Evolutionary conservation across 2,329 filamentous ascomycete species (phyloP).

Genomic region (Aspergillus sp.): DNA sequence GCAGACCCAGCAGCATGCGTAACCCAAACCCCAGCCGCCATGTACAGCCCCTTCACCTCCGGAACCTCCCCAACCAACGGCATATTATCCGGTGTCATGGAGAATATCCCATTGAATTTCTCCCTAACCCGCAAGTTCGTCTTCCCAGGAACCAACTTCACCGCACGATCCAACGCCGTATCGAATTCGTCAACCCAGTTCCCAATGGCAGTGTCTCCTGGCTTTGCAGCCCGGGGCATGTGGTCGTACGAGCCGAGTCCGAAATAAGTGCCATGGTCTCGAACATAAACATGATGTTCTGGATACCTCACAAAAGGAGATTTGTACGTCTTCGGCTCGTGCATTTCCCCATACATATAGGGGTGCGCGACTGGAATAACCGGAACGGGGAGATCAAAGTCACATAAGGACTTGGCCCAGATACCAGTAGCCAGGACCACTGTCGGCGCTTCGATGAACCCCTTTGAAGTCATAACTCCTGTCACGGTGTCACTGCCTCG

Average conservation of each 20-base stretch:
- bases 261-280: slow-evolving; percentile 33
- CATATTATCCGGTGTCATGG: slow-evolving; percentile 37
- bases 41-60: slow-evolving; percentile 24
- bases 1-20: slow-evolving; percentile 36
- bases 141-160: slow-evolving; percentile 20
- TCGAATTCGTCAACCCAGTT: slow-evolving; percentile 26
- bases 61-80: slow-evolving; percentile 31
- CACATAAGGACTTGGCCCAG: slow-evolving; percentile 27
- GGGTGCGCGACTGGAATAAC: slow-evolving; percentile 37
- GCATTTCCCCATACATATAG: slow-evolving; percentile 31
- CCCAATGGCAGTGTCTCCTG: slow-evolving; percentile 19
- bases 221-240: slow-evolving; percentile 20
- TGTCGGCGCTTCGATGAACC: slow-evolving; percentile 11
- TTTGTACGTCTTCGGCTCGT: slow-evolving; percentile 18
- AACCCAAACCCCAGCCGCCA: slow-evolving; percentile 38
- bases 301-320: slow-evolving; percentile 37
- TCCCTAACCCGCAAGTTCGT: slow-evolving; percentile 13
- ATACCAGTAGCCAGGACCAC: slow-evolving; percentile 32
- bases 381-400: slow-evolving; percentile 27
- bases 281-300: slow-evolving; percentile 35
- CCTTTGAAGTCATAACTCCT: slow-evolving; percentile 18
- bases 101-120: slow-evolving; percentile 35
- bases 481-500: slow-evolving; percentile 18
- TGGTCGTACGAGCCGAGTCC: slow-evolving; percentile 38
- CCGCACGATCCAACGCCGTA: slow-evolving; percentile 17